Evolutionary conservation across 306 rosid species (phyloP).

Genomic region (Trifolium subterraneum): DNA sequence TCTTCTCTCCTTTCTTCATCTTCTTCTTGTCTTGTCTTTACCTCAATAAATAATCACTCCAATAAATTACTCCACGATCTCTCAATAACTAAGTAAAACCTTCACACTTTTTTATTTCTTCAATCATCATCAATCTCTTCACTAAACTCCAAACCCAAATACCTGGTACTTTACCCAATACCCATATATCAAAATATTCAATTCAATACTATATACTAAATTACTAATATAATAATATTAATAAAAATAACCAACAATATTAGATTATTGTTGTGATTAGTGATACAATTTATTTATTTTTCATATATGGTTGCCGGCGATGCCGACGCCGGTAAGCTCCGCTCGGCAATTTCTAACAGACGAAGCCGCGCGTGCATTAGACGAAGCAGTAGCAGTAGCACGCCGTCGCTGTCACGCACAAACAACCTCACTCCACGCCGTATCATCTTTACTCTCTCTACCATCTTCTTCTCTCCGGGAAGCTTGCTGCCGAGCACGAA

Average conservation of each 20-base stretch:
- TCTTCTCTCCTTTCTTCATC: background rate
- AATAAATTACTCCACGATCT: slow-evolving; percentile 37
- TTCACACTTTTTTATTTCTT: background rate
- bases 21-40: background rate
- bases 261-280: background rate
- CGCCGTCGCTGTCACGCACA: slow-evolving; percentile 80
- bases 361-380: slow-evolving; percentile 80
- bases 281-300: background rate
- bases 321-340: slow-evolving; percentile 93
- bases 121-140: slow-evolving; percentile 14
- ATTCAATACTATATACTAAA: background rate
- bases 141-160: slow-evolving; percentile 38
- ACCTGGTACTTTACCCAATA: background rate
- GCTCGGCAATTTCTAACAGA: slow-evolving; percentile 92
- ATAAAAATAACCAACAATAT: background rate
- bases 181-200: background rate
- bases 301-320: slow-evolving; percentile 83
- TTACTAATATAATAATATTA: background rate
- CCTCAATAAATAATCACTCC: background rate
- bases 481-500: slow-evolving; percentile 73
- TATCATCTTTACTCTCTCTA: slow-evolving; percentile 69
- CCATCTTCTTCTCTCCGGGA: slow-evolving; percentile 78
- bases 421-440: slow-evolving; percentile 84
- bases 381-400: slow-evolving; percentile 82
- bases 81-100: slow-evolving; percentile 44